A percentile compares a stretch with the other conserved stretches of the same genome.
Evolutionary conservation across 768 basidiomycete species (phyloP).

Genomic region (Leucosporidium creatinivorum): DNA sequence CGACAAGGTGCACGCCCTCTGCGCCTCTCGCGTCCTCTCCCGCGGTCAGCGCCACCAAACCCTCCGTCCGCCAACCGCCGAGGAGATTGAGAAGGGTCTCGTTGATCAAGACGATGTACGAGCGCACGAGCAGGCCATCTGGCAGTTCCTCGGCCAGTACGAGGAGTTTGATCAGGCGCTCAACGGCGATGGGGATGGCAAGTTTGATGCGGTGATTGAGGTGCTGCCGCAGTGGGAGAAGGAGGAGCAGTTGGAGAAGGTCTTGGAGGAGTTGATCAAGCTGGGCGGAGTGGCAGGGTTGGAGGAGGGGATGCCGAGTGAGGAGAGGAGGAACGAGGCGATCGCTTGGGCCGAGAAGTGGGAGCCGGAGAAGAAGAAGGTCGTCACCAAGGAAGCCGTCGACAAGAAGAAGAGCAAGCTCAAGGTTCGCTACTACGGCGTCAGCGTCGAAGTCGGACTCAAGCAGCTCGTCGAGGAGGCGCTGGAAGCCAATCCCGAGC

Average conservation of each 20-base stretch:
- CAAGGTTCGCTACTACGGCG: conserved; percentile 63
- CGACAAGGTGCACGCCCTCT: conserved; percentile 62
- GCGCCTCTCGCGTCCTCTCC: conserved; percentile 60
- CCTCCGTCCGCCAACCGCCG: conserved; percentile 50
- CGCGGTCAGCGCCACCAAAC: conserved; percentile 82
- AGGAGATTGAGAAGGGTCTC: conserved; percentile 37
- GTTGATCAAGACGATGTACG: conserved; percentile 37
- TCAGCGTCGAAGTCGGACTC: conserved; percentile 68
- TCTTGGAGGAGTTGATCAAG: conserved; percentile 54
- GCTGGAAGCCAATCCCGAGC: conserved; percentile 36
- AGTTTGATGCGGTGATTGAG: conserved; percentile 57
- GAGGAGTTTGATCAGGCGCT: conserved; percentile 59
- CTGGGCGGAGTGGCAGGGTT: conserved; percentile 48
- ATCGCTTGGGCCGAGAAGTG: conserved; percentile 32
- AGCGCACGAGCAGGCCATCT: conserved; percentile 70
- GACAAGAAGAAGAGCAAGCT: conserved; percentile 28
- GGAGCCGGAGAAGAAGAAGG: conserved; percentile 17
- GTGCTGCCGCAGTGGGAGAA: conserved; percentile 57
- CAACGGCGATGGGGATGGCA: conserved; percentile 40
- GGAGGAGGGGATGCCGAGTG: conserved; percentile 18
- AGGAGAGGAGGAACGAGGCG: conserved; percentile 47
- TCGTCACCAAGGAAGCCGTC: neutral
- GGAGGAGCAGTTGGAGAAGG: conserved; percentile 53
- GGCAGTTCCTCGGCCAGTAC: conserved; percentile 61
- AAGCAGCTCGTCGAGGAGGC: conserved; percentile 46